Evolutionary conservation across 2,329 filamentous ascomycete species (phyloP).

Genomic region (Fusarium beomiforme): DNA sequence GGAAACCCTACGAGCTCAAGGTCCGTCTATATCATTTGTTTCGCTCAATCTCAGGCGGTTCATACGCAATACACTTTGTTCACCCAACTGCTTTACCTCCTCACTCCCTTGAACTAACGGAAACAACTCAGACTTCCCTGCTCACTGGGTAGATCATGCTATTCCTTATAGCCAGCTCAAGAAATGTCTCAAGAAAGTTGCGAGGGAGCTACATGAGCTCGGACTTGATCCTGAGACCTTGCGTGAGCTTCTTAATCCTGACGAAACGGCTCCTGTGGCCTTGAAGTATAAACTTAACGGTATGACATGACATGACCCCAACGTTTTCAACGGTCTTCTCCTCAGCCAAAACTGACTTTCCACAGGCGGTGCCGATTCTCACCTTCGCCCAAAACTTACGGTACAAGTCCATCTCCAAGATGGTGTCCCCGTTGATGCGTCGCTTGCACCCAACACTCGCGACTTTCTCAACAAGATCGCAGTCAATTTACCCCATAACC

Average conservation of each 20-base stretch:
- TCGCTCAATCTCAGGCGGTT: background rate
- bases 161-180: conserved; percentile 88
- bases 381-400: conserved; percentile 74
- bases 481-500: conserved; percentile 49
- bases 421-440: conserved; percentile 74
- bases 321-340: conserved; percentile 18
- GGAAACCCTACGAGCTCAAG: conserved; percentile 72
- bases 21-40: conserved; percentile 42
- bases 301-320: conserved; percentile 36
- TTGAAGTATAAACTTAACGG: conserved; percentile 67
- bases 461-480: conserved; percentile 71
- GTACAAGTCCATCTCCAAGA: conserved; percentile 74
- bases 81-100: background rate
- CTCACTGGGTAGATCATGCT: conserved; percentile 76
- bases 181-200: conserved; percentile 86
- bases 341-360: conserved; percentile 11
- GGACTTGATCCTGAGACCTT: conserved; percentile 79
- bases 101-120: background rate
- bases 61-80: background rate
- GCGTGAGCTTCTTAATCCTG: conserved; percentile 67
- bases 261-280: conserved; percentile 56
- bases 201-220: conserved; percentile 73
- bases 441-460: conserved; percentile 71
- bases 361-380: conserved; percentile 52
- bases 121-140: conserved; percentile 69